A percentile compares a stretch with the other conserved stretches of the same genome.
These are phyloP conservation scores for Dactylonectria estremocensis DNA, from an alignment of 2,329 filamentous ascomycete species.

Conservation along the genomic window DNA sequence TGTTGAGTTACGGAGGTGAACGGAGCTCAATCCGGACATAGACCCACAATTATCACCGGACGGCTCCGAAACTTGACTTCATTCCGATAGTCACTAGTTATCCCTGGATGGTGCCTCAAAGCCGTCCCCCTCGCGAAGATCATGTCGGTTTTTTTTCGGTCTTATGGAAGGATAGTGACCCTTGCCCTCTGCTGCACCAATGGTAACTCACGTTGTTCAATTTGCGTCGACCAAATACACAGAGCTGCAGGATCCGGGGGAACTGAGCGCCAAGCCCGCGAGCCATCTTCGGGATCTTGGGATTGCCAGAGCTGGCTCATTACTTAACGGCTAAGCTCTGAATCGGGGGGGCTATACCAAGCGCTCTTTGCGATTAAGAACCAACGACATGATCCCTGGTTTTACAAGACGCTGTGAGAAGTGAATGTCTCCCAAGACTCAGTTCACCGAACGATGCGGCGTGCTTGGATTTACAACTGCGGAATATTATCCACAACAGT, in stretches of 20 bases:
- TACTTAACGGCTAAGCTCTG: too few species aligned
- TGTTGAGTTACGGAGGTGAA: neutral
- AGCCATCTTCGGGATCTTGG: neutral
- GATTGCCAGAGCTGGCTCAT: neutral
- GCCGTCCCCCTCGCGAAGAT: neutral
- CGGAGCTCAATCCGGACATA: slow-evolving; percentile 4
- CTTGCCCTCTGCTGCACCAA: neutral
- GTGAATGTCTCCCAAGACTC: neutral
- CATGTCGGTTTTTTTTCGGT: neutral
- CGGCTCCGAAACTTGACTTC: slow-evolving; percentile 9
- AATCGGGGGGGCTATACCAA: too few species aligned
- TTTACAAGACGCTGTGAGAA: neutral
- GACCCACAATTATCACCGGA: slow-evolving; percentile 15
- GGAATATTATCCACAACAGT: neutral
- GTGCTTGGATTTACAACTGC: neutral
- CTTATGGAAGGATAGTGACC: neutral
- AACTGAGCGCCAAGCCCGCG: neutral
- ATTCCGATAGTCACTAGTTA: slow-evolving; percentile 4
- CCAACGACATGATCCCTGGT: neutral
- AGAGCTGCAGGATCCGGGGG: neutral
- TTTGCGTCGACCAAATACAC: neutral
- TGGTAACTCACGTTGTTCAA: neutral
- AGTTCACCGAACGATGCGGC: neutral
- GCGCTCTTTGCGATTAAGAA: too few species aligned
- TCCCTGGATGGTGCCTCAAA: neutral